A percentile compares a stretch with the other conserved stretches of the same genome.
Evolutionary conservation across 225 moss, liverwort and hornwort genomes (phyloP).

Genomic region (Bryum argenteum): DNA sequence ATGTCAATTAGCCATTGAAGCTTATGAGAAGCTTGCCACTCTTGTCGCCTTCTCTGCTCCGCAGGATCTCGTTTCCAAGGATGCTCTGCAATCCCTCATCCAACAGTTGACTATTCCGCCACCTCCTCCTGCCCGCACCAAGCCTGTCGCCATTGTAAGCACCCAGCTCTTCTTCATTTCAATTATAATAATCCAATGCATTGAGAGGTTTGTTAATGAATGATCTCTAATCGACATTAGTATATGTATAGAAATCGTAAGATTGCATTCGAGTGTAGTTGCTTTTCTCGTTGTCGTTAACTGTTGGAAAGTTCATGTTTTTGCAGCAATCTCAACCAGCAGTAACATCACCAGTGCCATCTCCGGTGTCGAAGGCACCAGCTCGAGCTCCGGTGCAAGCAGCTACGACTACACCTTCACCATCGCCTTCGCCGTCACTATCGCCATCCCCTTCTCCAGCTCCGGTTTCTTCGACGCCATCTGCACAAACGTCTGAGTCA

Average conservation of each 20-base stretch:
- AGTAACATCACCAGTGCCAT: neutral
- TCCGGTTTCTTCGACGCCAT: conserved; percentile 9
- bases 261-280: no score
- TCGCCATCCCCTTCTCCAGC: conserved; percentile 18
- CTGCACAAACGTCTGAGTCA: conserved; percentile 18
- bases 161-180: neutral
- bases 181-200: neutral
- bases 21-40: conserved; percentile 66
- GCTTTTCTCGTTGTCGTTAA: neutral
- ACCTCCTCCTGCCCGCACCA: conserved; percentile 15
- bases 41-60: conserved; percentile 66
- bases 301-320: neutral
- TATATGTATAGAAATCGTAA: neutral
- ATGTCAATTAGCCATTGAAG: conserved; percentile 63
- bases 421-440: conserved; percentile 17
- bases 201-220: neutral
- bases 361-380: neutral
- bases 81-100: conserved; percentile 64
- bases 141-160: conserved; percentile 40
- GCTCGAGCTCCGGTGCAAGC: conserved; percentile 11
- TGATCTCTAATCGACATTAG: neutral
- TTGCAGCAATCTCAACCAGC: conserved; percentile 14
- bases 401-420: neutral
- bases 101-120: conserved; percentile 44
- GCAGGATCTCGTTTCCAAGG: conserved; percentile 59